Percentiles rank a stretch among this genome's conserved stretches.
These are phyloP conservation scores for Euphorbia schlechtendalii DNA, from an alignment of 441 rosid genomes.

Conservation along the genomic window DNA sequence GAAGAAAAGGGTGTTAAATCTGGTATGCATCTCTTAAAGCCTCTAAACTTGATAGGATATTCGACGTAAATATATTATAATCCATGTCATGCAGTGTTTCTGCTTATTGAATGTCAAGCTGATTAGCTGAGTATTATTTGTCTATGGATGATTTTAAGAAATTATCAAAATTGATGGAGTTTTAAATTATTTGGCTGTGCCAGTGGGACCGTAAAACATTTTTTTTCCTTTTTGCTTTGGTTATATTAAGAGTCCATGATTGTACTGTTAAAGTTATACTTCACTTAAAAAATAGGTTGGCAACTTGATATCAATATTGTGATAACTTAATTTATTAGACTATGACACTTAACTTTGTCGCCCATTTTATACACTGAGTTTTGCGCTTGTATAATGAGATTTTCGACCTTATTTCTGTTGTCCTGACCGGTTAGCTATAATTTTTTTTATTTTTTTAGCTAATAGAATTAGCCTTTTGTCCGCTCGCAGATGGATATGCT, in stretches of 20 bases:
- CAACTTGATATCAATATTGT: background rate
- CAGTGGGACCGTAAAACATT: background rate
- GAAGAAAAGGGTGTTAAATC: slow-evolving; percentile 52
- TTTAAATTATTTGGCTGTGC: background rate
- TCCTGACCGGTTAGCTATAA: slow-evolving; percentile 8
- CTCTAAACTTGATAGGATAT: background rate
- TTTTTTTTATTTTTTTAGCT: slow-evolving; percentile 8
- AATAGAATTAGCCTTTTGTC: slow-evolving; percentile 15
- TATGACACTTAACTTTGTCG: slow-evolving; percentile 10
- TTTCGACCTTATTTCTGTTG: background rate
- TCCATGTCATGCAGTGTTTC: background rate
- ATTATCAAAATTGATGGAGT: background rate
- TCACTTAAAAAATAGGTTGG: slow-evolving; percentile 3
- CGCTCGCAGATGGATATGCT: slow-evolving; percentile 71
- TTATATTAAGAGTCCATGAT: no score
- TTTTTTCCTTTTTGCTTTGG: no score
- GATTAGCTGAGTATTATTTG: background rate
- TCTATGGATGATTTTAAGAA: background rate
- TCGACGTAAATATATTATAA: background rate
- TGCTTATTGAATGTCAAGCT: background rate
- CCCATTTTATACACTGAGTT: background rate
- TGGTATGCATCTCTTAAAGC: slow-evolving; percentile 35
- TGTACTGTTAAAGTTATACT: background rate
- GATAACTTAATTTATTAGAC: no score
- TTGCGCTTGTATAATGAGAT: slow-evolving; percentile 2